Conservation (phyloP, 768 basidiomycete species). For the Pisolithus orientalis region DNA sequence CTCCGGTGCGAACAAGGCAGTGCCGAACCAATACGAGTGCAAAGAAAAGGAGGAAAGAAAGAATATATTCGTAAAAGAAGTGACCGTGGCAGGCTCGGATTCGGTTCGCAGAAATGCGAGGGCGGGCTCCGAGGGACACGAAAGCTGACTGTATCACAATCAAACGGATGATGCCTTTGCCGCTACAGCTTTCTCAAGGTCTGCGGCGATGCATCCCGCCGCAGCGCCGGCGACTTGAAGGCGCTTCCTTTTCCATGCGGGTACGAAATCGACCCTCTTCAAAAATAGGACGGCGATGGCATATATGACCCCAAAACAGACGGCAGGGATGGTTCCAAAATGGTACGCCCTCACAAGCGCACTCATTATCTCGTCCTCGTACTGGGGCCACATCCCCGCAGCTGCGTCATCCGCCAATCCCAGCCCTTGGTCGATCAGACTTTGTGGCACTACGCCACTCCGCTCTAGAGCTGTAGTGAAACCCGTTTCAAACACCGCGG, state of each 20-base stretch:
- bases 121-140: no score
- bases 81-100: no score
- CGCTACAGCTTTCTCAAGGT: not conserved
- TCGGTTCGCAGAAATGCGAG: no score
- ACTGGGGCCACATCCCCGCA: slow-evolving; percentile 22
- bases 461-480: slow-evolving; percentile 23
- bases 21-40: no score
- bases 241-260: slow-evolving; percentile 27
- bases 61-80: no score
- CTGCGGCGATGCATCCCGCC: slow-evolving; percentile 9
- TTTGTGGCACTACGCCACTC: slow-evolving; percentile 20
- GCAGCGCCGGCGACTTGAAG: slow-evolving; percentile 21
- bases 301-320: slow-evolving; percentile 28
- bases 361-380: slow-evolving; percentile 25
- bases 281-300: slow-evolving; percentile 26
- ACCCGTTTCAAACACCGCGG: slow-evolving; percentile 27
- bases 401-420: slow-evolving; percentile 25
- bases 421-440: slow-evolving; percentile 25
- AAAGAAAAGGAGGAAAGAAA: no score
- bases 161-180: no score
- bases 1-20: not conserved
- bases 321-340: slow-evolving; percentile 26
- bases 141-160: no score
- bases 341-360: slow-evolving; percentile 31
- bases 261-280: slow-evolving; percentile 27